Base-by-base conservation (phyloP, 2,329 filamentous ascomycete species). In the Colletotrichum liaoningense region DNA sequence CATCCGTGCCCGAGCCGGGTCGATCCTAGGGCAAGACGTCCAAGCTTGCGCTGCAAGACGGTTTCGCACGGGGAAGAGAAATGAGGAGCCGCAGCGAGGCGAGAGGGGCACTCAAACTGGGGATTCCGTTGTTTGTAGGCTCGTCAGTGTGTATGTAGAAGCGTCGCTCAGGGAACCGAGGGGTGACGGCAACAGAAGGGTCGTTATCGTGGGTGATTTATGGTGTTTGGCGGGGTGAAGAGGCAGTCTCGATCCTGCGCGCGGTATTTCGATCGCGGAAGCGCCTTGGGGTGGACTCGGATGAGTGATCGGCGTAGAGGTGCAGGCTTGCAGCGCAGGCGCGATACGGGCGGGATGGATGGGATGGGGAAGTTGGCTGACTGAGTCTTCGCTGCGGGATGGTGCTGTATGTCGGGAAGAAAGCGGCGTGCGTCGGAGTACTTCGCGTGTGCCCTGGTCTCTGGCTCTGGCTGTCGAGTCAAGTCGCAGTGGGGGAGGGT, bases 1-100 rank as follows among this genome's bases (percentile, higher is more conserved):
- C 71, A 73, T 71, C 71, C 71, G 71, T 73, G 71, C 67, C 67
- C 46, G 8, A 56, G 42, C 71, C 56, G 67, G 67, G 71, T 73
- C 62, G 46, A 59, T 66, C 60, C 71, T 73, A 49, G 67, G 49
- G 62, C 62, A 58, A 62, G 8, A 19, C 26, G 70, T 71, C 71
- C 56, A 66, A 71, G 67, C 67, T 58, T 33, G 60, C 62, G 55
- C 35, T 56, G 33, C 67, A 54, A 66, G 35, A 73, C 60, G 60
- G 70, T 70, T 73, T 62, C 70, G 56, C 55, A 66, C 60, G 67
- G 49, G 24, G 71, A 57, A 42, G 46, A 33, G 56, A 71, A 71
- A 71, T 42, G 49, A 70, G 42, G 14, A 70, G 33, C 54, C 24
- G 54, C 33, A 49, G 63, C 54, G 26, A 49, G 33, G 19, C 35